These are phyloP conservation scores for Fusarium keratoplasticum DNA, from an alignment of 2,329 filamentous ascomycete genomes.

Conservation along the genomic window DNA sequence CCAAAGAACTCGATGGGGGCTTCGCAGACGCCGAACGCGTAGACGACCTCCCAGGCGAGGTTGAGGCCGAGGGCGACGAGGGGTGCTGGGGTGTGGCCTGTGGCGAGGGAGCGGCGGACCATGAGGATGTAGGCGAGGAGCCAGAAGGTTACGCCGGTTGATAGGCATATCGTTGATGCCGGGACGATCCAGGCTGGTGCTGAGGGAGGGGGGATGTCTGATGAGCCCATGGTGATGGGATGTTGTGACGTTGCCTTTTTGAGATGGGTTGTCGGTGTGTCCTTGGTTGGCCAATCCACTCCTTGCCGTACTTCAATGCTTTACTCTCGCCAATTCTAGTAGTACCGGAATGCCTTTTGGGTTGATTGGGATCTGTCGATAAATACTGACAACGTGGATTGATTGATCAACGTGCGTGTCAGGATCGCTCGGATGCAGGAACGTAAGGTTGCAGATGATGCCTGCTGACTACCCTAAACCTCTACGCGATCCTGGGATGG, in stretches of 20 bases:
- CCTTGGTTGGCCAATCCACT: neutral
- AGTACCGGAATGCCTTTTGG: too few relatives aligned
- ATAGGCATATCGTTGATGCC: constrained; percentile 50
- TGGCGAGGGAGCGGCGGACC: constrained; percentile 57
- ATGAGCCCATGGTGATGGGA: constrained; percentile 51
- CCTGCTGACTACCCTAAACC: neutral
- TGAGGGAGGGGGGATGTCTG: constrained; percentile 51
- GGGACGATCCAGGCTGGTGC: constrained; percentile 54
- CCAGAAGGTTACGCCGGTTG: constrained; percentile 55
- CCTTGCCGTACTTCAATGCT: too few relatives aligned
- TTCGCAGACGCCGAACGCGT: constrained; percentile 60
- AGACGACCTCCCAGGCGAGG: constrained; percentile 64
- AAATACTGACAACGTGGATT: neutral
- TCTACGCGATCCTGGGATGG: neutral
- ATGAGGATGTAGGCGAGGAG: constrained; percentile 60
- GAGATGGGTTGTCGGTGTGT: neutral
- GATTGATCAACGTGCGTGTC: neutral
- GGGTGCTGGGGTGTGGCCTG: constrained; percentile 62
- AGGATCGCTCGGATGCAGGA: neutral
- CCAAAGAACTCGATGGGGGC: constrained; percentile 55
- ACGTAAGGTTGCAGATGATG: neutral
- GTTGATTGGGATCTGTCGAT: neutral
- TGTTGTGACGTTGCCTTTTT: neutral
- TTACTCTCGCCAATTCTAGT: too few relatives aligned
- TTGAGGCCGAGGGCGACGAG: constrained; percentile 61